Evolutionary conservation across 1,139 yeast genomes (phyloP).

Genomic region (Trichomonascaceae sp.): DNA sequence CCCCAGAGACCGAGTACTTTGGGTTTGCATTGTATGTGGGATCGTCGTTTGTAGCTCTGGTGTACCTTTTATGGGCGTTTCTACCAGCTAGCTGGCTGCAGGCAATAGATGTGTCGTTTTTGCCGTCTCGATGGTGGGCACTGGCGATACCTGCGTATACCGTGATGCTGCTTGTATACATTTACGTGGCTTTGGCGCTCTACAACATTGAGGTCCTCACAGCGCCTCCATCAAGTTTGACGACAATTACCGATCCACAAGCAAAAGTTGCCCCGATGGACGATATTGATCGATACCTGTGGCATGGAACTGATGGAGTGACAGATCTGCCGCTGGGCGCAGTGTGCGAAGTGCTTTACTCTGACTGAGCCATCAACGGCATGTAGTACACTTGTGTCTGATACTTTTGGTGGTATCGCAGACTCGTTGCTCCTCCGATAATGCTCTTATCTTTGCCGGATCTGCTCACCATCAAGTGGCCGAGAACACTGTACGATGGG

Average conservation of each 20-base stretch:
- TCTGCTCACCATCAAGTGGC: background rate
- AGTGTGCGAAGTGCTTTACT: conserved; percentile 58
- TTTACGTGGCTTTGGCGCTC: conserved; percentile 53
- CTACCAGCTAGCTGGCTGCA: conserved; percentile 45
- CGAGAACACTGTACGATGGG: background rate
- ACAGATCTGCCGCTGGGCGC: conserved; percentile 67
- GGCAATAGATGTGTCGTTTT: conserved; percentile 47
- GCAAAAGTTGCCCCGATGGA: conserved; percentile 35
- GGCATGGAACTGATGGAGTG: conserved; percentile 61
- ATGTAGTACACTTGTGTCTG: background rate
- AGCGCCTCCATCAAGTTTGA: conserved; percentile 39
- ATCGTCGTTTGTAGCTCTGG: conserved; percentile 35
- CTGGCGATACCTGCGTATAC: conserved; percentile 59
- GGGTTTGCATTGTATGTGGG: conserved; percentile 71
- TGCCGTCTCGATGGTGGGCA: conserved; percentile 85
- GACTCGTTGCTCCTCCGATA: background rate
- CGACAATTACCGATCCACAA: conserved; percentile 56
- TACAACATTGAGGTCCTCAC: conserved; percentile 70
- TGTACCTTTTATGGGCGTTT: conserved; percentile 59
- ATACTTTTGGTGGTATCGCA: background rate
- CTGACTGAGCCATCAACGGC: background rate
- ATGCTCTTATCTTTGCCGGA: background rate
- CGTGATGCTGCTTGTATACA: conserved; percentile 56
- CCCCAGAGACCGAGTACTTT: conserved; percentile 64
- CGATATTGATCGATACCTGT: conserved; percentile 25